These are phyloP conservation scores for Orbilia brochopaga DNA, from an alignment of 2,329 filamentous ascomycete genomes.

Conservation along the genomic window DNA sequence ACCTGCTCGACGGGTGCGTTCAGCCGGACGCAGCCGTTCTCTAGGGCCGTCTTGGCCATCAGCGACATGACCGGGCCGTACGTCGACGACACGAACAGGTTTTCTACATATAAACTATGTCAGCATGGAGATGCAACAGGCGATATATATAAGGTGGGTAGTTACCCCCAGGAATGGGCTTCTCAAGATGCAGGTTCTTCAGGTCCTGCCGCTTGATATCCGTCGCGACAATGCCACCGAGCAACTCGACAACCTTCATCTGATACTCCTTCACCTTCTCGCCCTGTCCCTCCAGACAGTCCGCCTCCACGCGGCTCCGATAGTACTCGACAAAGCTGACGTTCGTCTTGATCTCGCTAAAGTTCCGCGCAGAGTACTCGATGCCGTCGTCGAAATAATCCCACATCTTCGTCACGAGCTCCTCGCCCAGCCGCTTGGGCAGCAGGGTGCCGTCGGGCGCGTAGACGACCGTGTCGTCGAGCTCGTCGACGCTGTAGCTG, in stretches of 20 bases:
- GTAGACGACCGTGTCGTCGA: constrained; percentile 62
- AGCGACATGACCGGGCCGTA: constrained; percentile 67
- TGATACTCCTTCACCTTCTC: constrained; percentile 40
- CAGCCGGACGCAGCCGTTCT: constrained; percentile 65
- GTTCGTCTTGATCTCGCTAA: constrained; percentile 56
- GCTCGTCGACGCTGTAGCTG: constrained; percentile 39
- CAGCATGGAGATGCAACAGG: constrained; percentile 54
- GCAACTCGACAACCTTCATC: constrained; percentile 65
- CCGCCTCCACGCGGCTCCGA: constrained; percentile 60
- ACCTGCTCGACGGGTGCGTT: constrained; percentile 62
- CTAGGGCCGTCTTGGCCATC: constrained; percentile 66
- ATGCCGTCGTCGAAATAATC: constrained; percentile 72
- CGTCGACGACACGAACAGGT: constrained; percentile 67
- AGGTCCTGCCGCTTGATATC: constrained; percentile 70
- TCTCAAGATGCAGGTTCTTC: constrained; percentile 78
- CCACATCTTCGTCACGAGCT: constrained; percentile 68
- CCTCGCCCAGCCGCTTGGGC: constrained; percentile 60
- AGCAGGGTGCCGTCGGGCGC: constrained; percentile 66
- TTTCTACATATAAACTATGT: constrained; percentile 55
- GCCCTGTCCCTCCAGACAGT: constrained; percentile 51
- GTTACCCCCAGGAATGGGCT: constrained; percentile 74
- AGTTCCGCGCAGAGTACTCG: constrained; percentile 67
- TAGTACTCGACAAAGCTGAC: constrained; percentile 52
- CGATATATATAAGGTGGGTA: not conserved
- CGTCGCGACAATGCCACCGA: constrained; percentile 74